phyloP scores from a whole-genome alignment of 179 eudicot genomes.

The Spergularia azorica region DNA sequence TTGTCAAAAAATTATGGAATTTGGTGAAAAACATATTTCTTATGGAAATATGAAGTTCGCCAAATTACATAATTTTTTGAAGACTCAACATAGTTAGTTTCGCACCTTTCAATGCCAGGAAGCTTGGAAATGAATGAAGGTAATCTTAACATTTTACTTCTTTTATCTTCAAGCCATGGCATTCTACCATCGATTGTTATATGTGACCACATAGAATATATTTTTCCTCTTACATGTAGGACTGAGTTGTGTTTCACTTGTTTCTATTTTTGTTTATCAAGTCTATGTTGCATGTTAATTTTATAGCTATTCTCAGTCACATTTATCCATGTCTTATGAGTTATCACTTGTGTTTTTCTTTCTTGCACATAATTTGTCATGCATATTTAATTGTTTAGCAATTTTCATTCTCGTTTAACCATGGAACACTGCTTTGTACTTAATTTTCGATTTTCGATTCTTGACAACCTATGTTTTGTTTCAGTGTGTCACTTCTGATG shows the following conservation, averaged over 20 bases:
- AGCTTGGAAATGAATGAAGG: no score
- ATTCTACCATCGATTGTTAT: background rate
- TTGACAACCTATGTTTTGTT: background rate
- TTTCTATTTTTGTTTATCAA: no score
- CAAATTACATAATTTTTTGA: no score
- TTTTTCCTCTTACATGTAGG: background rate
- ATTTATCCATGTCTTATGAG: background rate
- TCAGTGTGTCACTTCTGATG: conserved; percentile 79
- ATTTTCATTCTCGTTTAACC: background rate
- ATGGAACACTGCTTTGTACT: background rate
- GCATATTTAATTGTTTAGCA: background rate
- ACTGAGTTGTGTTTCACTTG: no score
- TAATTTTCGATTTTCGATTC: background rate
- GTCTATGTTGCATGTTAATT: no score
- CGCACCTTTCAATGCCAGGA: no score
- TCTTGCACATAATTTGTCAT: background rate
- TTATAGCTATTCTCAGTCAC: background rate
- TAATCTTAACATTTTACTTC: no score
- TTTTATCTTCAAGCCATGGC: background rate
- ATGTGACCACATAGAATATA: background rate
- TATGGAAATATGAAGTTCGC: no score
- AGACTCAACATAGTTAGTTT: no score
- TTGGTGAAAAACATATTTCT: no score
- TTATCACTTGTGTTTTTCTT: background rate
- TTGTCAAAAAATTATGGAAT: no score